A percentile compares a stretch with the other conserved stretches of the same genome.
phyloP scores from a whole-genome alignment of 352 stramenopile genomes.

The Aphanomyces euteiches region DNA sequence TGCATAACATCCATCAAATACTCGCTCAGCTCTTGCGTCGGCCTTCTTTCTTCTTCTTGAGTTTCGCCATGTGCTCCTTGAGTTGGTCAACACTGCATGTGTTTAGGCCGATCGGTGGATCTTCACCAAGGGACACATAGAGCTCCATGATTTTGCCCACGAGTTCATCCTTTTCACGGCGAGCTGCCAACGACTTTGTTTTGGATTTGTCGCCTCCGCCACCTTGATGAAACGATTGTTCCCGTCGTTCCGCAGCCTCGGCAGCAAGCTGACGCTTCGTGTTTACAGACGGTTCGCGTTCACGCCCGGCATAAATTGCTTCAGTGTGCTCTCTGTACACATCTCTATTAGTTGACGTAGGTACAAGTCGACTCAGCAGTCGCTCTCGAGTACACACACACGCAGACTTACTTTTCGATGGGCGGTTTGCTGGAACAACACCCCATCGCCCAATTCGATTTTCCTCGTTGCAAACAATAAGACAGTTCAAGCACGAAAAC shows the following conservation, averaged over 20 bases:
- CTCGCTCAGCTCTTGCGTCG: conserved; percentile 9
- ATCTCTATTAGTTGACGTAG: conserved; percentile 11
- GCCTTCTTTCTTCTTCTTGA: conserved; percentile 29
- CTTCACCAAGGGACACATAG: conserved; percentile 69
- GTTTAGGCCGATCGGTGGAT: conserved; percentile 74
- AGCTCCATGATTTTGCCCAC: conserved; percentile 74
- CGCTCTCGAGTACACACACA: not conserved
- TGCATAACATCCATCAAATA: too few species aligned
- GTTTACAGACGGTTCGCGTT: conserved; percentile 47
- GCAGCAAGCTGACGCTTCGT: conserved; percentile 65
- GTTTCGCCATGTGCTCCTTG: conserved; percentile 63
- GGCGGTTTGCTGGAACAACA: conserved; percentile 15
- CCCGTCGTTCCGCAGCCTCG: conserved; percentile 59
- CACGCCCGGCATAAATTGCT: not conserved
- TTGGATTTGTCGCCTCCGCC: conserved; percentile 59
- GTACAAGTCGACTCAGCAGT: not conserved
- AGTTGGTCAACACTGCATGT: conserved; percentile 77
- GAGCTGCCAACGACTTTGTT: conserved; percentile 53
- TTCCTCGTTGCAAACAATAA: too few species aligned
- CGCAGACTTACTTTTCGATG: conserved; percentile 37
- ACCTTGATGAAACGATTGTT: conserved; percentile 75
- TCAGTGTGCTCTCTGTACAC: conserved; percentile 23
- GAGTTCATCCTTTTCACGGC: conserved; percentile 80
- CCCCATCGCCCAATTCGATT: not conserved
- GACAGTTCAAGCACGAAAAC: too few species aligned